Percentiles rank a stretch among this genome's conserved stretches.
phyloP scores from a whole-genome alignment of 169 alveolate species.

The Babesia gibsoni region DNA sequence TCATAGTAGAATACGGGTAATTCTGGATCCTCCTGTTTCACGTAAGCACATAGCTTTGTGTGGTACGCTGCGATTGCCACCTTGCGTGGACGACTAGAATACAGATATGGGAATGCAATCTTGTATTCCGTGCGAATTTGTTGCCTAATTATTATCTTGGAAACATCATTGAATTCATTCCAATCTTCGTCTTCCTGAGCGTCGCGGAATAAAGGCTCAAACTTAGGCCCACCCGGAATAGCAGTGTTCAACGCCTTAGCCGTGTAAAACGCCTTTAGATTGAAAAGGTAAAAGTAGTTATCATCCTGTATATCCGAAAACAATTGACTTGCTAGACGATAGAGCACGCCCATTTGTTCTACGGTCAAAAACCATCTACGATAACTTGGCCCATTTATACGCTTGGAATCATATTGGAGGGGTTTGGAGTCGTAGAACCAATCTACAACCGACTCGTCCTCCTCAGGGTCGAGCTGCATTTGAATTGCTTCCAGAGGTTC shows the following conservation, averaged over 20 bases:
- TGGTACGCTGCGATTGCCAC: conserved; percentile 87
- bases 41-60: conserved; percentile 79
- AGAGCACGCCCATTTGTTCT: conserved; percentile 96
- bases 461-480: conserved; percentile 97
- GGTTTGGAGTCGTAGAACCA: conserved; percentile 94
- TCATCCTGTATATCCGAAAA: conserved; percentile 94
- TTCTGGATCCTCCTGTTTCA: conserved; percentile 90
- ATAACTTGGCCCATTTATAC: conserved; percentile 89
- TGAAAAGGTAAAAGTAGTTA: conserved; percentile 97
- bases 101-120: conserved; percentile 99
- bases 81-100: conserved; percentile 95
- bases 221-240: conserved; percentile 99
- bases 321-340: conserved; percentile 96
- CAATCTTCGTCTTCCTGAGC: conserved; percentile 99
- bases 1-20: conserved; percentile 94
- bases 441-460: conserved; percentile 96
- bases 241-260: conserved; percentile 99
- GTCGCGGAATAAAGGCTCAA: conserved; percentile 98
- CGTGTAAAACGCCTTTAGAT: conserved; percentile 94
- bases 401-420: conserved; percentile 53
- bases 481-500: conserved; percentile 99
- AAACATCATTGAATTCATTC: conserved; percentile 99
- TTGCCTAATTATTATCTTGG: conserved; percentile 95
- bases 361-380: conserved; percentile 92
- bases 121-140: conserved; percentile 97